phyloP scores from a whole-genome alignment of 2,329 filamentous ascomycete species.

The Didymella arachidicola region DNA sequence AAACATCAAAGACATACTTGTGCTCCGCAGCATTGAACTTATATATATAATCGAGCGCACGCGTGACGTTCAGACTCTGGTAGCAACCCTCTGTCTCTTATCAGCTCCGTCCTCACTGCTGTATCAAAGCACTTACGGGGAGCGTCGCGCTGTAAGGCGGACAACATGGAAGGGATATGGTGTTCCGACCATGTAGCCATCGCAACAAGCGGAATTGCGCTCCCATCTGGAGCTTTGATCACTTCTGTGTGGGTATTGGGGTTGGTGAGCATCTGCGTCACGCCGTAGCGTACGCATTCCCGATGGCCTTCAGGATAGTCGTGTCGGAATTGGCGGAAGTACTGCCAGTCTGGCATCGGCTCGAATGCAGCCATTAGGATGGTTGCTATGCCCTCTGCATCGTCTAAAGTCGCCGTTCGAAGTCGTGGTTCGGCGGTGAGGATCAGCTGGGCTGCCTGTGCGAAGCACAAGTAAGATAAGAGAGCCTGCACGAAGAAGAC shows the following conservation, averaged over 20 bases:
- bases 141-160: neutral
- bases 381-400: slow-evolving; percentile 1
- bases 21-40: neutral
- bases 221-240: neutral
- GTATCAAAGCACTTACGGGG: neutral
- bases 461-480: neutral
- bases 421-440: neutral
- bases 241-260: neutral
- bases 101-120: neutral
- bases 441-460: neutral
- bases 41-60: neutral
- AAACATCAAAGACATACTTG: neutral
- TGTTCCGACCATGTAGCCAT: neutral
- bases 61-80: neutral
- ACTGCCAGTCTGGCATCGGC: slow-evolving; percentile 2
- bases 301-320: neutral
- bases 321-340: neutral
- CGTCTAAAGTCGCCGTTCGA: neutral
- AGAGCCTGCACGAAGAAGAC: neutral
- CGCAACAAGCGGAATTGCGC: neutral
- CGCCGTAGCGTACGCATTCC: neutral
- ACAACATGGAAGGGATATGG: neutral
- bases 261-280: neutral
- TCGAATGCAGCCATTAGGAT: neutral
- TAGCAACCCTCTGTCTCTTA: neutral